Evolutionary conservation across 176 grass and related monocot species (phyloP), one percentile per base, ranked within the genome.

Genomic region (Tuctoria greenei): DNA sequence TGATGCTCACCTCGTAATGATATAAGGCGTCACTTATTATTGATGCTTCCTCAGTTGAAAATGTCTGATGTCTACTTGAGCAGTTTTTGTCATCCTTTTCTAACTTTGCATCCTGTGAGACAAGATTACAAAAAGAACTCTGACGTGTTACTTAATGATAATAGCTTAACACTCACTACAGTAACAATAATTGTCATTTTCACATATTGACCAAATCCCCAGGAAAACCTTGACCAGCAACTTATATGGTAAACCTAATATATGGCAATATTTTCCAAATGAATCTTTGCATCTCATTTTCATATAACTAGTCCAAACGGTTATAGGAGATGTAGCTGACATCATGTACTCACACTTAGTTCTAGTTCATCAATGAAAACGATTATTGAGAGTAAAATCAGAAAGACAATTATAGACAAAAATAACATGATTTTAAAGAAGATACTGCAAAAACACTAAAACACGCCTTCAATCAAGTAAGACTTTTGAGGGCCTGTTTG

Each of bases 1-100:
- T 72, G 72, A 91, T 35, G 64, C 35, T 82, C 63, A 95, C 96
- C 96, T 95, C 96, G 64, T 92, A 99, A 71, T 76, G 88, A 78
- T 95, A 99, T 54, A 95, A 78, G 18, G 76, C 92, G 16, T 99
- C 92, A 6, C 74, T 95, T 67, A 99, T 99, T 67, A 71, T 82
- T 67, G 92, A 90, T 72, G 87, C 89, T 84, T 90, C 87, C 80
- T 95, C 96, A 67, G 73, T 92, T 40, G 89, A 92, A 80, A 95
- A 92, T 46, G 85, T 60, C 60, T 88, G 89, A 62, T 80, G 83
- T 68, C 87, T 41, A 51, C 60, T 82, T 49, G 79, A 80, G 66
- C 18, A 61, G 71, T 10, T 78, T 88, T 58, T 86, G 44, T 81
- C 78, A 24, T 86, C 87, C 85, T 88, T 86, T n/a, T 75, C 74